Evolutionary conservation across 192 early-diverging fungal species (phyloP).

Genomic region (Backusella morwellensis): DNA sequence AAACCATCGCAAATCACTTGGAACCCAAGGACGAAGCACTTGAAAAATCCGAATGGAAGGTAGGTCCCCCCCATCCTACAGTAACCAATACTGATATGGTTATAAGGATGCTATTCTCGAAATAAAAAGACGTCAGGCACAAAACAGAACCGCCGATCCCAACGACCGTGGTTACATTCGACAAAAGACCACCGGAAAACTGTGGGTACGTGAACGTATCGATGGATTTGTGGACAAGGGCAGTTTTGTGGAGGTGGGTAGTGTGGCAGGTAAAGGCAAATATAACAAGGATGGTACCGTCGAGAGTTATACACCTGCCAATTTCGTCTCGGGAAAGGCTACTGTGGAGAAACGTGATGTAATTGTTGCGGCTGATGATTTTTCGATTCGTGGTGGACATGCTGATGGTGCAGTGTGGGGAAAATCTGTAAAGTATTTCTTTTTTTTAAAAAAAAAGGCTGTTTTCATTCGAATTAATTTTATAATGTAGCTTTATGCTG

Average conservation of each 20-base stretch:
- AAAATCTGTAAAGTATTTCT: conserved; percentile 26
- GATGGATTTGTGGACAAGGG: conserved; percentile 26
- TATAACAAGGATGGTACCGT: conserved; percentile 20
- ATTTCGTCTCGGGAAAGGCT: conserved; percentile 30
- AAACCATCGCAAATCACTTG: conserved; percentile 8
- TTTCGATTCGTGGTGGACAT: conserved; percentile 40
- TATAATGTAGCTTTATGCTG: conserved; percentile 27
- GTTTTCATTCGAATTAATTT: not conserved
- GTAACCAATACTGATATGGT: not conserved
- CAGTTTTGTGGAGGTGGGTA: conserved; percentile 33
- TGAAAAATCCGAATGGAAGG: conserved; percentile 39
- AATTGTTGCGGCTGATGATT: conserved; percentile 36
- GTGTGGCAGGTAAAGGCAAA: conserved; percentile 28
- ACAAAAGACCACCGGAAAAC: conserved; percentile 35
- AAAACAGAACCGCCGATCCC: conserved; percentile 17
- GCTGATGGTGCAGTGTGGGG: conserved; percentile 38
- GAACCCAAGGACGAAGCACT: conserved; percentile 16
- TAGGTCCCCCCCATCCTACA: not conserved
- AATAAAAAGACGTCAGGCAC: conserved; percentile 11
- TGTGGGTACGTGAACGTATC: conserved; percentile 34
- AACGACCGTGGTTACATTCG: conserved; percentile 31
- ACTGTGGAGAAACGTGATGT: conserved; percentile 21
- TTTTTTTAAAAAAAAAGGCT: not conserved
- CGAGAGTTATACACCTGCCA: conserved; percentile 21
- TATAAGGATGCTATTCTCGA: conserved; percentile 22